Evolutionary conservation across 108 stramenopile species (phyloP), one percentile per base, ranked within the genome.

Genomic region (Poteriospumella lacustris): DNA sequence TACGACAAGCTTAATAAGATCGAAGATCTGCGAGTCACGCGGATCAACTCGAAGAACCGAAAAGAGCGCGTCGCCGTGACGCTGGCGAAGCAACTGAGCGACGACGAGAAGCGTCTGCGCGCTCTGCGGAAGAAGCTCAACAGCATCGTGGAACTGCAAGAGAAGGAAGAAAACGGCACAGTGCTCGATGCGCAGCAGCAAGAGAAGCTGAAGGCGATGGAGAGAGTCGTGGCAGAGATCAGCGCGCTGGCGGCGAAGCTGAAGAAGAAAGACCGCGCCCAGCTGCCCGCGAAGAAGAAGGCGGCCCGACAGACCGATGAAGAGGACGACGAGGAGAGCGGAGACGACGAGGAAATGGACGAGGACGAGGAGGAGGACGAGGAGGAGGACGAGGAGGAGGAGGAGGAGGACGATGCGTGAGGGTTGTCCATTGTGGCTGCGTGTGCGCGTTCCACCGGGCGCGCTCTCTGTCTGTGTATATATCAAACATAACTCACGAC

Each of bases 71-170:
- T 5, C 9, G 12, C 47, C 28, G 26, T 28, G 31, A 56, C 43
- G 5, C 12, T 34, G 26, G 3, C 31, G 70, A 33, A 24, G 9
- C 5, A 39, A 3, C 41, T 73, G 12, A 34, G 9, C 5, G 33
- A 39, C 9, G 41, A 73, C 42, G 70, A 73, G 44, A 73, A 73
- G 41, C 26, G 12, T 42, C 31, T 73, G 36, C 38, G 70, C 26
- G 70, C 12, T 5, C 33, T 73, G 12, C 26, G 36, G 47, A 73
- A 73, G 41, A 73, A 73, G 31, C 28, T 73, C n/a, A 73, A 56
- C 9, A 42, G 24, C 9, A 73, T 73, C 28, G 33, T 33, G 26
- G 47, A 73, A 29, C 31, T 73, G 3, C 26, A 33, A 34, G 24
- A 44, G 44, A 73, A 56, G 24, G 31, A 73, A 38, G 5, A 5